Evolutionary conservation across 1,284 basidiomycete species (phyloP).

Genomic region (Tilletia horrida): DNA sequence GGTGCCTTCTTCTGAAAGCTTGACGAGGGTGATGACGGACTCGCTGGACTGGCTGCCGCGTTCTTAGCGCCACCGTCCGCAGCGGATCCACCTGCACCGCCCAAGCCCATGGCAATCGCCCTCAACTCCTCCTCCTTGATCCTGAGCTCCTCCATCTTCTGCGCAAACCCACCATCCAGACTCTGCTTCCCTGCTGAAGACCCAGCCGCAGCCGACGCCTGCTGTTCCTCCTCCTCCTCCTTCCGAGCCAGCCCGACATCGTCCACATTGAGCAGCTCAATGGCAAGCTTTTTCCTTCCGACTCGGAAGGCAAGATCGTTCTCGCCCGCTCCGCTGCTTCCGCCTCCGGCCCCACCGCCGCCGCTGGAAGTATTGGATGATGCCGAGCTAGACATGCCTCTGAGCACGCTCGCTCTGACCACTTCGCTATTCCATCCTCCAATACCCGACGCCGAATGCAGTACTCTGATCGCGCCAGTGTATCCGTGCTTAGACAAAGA

Average conservation of each 20-base stretch:
- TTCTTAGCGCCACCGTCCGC: neutral
- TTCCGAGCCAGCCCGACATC: constrained; percentile 25
- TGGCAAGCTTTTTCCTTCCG: constrained; percentile 76
- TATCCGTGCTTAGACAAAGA: constrained; percentile 23
- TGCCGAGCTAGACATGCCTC: constrained; percentile 41
- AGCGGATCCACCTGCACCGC: neutral
- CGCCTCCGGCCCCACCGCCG: neutral
- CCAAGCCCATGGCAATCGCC: constrained; percentile 23
- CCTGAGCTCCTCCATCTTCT: constrained; percentile 25
- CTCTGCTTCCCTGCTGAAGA: constrained; percentile 28
- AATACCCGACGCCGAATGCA: constrained; percentile 36
- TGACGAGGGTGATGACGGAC: constrained; percentile 20
- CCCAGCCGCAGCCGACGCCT: neutral
- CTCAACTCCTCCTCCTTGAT: constrained; percentile 25
- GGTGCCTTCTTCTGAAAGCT: neutral
- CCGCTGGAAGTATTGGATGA: constrained; percentile 15
- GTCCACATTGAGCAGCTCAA: constrained; percentile 90
- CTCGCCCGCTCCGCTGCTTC: constrained; percentile 64
- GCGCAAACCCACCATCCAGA: constrained; percentile 30
- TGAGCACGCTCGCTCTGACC: constrained; percentile 38
- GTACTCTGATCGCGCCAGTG: constrained; percentile 43
- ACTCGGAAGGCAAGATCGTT: constrained; percentile 95
- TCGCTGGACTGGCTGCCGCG: constrained; percentile 11
- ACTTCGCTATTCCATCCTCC: constrained; percentile 41
- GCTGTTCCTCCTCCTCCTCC: constrained; percentile 21